phyloP scores from a whole-genome alignment of 176 grass and related monocot species.

The Guadua angustifolia region DNA sequence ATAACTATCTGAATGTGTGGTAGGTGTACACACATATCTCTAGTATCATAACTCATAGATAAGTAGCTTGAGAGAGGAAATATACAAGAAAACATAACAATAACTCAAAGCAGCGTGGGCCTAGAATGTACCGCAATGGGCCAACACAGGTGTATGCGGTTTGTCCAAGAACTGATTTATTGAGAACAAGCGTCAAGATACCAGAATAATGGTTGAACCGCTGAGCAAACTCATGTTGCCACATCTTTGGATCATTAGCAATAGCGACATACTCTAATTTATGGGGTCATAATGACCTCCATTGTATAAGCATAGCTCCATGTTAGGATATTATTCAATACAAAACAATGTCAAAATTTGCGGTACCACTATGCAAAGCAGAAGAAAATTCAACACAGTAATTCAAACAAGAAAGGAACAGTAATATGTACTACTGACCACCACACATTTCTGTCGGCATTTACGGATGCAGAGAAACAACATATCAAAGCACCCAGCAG shows the following conservation, averaged over 20 bases:
- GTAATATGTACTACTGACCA: not conserved
- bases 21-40: not conserved
- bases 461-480: conserved; percentile 12
- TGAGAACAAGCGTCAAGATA: not conserved
- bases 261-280: not conserved
- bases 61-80: not conserved
- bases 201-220: not conserved
- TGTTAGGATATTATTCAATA: not conserved
- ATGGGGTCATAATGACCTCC: not conserved
- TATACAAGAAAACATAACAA: not conserved
- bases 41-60: not conserved
- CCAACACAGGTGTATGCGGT: not conserved
- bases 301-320: not conserved
- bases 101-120: not conserved
- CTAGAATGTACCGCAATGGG: not conserved
- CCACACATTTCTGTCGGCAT: not conserved
- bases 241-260: not conserved
- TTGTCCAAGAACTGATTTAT: not conserved
- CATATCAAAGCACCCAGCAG: not conserved
- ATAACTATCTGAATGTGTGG: not conserved
- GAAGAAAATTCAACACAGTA: not conserved
- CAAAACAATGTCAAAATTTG: not conserved
- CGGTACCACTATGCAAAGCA: not conserved
- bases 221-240: not conserved
- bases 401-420: not conserved